Evolutionary conservation across 2,329 filamentous ascomycete genomes (phyloP).

Genomic region (Epichloe baconii): DNA sequence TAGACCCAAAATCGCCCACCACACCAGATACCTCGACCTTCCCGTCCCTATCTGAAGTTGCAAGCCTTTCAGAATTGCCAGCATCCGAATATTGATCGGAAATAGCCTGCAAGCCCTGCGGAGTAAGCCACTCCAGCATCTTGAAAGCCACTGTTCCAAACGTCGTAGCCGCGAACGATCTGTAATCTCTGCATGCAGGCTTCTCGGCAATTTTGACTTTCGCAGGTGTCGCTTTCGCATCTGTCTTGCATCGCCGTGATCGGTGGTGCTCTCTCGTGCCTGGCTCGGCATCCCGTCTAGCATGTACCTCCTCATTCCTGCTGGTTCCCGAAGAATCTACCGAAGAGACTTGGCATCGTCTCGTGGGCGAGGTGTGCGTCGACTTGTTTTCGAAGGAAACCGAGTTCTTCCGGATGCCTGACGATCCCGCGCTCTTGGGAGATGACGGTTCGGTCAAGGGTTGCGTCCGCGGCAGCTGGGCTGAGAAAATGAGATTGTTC

Average conservation of each 20-base stretch:
- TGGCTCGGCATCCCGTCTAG: neutral
- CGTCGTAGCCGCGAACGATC: slow-evolving; percentile 48
- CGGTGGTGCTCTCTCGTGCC: neutral
- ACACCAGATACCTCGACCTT: neutral
- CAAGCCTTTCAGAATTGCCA: slow-evolving; percentile 5
- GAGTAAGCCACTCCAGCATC: slow-evolving; percentile 59
- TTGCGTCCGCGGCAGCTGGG: slow-evolving; percentile 11
- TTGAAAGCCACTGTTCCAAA: slow-evolving; percentile 55
- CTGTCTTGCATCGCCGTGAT: neutral
- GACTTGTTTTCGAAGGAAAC: neutral
- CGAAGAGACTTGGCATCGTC: neutral
- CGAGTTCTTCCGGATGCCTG: neutral
- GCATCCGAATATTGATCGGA: slow-evolving; percentile 21
- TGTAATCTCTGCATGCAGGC: slow-evolving; percentile 39
- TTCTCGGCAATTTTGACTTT: slow-evolving; percentile 31
- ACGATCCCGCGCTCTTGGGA: neutral
- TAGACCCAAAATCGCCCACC: too few relatives aligned
- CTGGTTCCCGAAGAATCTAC: slow-evolving; percentile 2
- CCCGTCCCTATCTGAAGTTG: neutral
- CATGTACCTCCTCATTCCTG: neutral
- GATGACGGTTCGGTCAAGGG: neutral
- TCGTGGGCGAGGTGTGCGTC: neutral
- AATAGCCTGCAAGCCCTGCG: slow-evolving; percentile 39
- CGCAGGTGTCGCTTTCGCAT: neutral
- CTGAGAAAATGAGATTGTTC: slow-evolving; percentile 33